Percentiles rank a stretch among this genome's conserved stretches.
phyloP scores from a whole-genome alignment of 305 asterid genomes.

The Solanum hybrid region DNA sequence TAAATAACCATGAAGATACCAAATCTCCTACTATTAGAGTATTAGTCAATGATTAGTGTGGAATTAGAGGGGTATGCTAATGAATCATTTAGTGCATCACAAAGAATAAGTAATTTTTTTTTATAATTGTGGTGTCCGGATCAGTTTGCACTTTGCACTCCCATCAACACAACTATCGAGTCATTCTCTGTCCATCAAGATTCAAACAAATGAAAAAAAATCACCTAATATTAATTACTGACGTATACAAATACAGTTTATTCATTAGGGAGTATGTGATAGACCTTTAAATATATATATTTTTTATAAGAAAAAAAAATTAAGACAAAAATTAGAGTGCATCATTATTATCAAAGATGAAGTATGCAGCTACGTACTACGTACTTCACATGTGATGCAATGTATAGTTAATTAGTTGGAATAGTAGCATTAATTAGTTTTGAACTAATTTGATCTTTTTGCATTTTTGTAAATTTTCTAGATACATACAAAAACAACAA shows the following conservation, averaged over 20 bases:
- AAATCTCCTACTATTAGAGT: neutral
- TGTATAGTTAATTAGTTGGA: neutral
- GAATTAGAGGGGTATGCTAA: neutral
- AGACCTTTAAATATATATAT: neutral
- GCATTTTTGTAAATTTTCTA: neutral
- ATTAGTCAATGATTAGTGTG: neutral
- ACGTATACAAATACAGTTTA: neutral
- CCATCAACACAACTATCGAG: neutral
- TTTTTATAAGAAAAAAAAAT: neutral
- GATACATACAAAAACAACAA: neutral
- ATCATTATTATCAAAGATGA: conserved; percentile 1
- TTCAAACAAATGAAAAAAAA: neutral
- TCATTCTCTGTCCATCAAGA: neutral
- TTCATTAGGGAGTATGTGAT: neutral
- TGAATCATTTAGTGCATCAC: neutral
- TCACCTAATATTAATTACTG: neutral
- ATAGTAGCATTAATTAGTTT: neutral
- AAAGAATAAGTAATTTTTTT: neutral
- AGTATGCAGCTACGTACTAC: neutral
- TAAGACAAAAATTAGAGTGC: neutral
- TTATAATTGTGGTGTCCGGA: neutral
- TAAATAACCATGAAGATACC: neutral
- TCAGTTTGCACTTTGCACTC: neutral
- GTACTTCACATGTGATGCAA: neutral
- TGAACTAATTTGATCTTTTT: neutral